Percentiles rank a stretch among this genome's conserved stretches.
Conservation (phyloP, 2,329 filamentous ascomycete genomes). For the Nemania sp. region DNA sequence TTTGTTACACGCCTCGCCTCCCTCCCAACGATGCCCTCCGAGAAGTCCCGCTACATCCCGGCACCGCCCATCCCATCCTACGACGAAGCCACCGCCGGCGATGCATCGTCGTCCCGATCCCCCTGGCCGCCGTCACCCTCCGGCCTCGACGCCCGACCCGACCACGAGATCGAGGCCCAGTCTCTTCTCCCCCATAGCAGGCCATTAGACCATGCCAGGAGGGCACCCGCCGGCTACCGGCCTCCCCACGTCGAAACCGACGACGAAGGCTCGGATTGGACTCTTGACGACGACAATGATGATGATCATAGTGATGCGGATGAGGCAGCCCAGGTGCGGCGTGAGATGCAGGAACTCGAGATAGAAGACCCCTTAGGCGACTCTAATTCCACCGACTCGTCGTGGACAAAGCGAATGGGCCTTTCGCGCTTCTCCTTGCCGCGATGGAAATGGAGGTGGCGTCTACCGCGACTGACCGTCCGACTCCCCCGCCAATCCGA, state of each 20-base stretch:
- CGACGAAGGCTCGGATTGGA: constrained; percentile 64
- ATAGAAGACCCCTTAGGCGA: constrained; percentile 74
- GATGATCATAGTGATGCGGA: constrained; percentile 60
- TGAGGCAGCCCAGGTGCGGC: constrained; percentile 72
- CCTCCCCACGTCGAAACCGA: constrained; percentile 79
- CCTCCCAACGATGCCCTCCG: constrained; percentile 59
- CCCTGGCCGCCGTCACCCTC: constrained; percentile 72
- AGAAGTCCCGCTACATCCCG: constrained; percentile 69
- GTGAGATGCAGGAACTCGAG: constrained; percentile 91
- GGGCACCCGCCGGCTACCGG: constrained; percentile 71
- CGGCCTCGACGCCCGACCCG: constrained; percentile 69
- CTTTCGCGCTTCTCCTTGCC: constrained; percentile 60
- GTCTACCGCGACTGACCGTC: constrained; percentile 63
- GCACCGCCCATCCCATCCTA: constrained; percentile 85
- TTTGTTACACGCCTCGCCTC: constrained; percentile 16
- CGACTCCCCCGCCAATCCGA: constrained; percentile 58
- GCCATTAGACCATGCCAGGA: constrained; percentile 56
- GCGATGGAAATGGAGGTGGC: constrained; percentile 67
- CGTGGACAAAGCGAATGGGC: constrained; percentile 67
- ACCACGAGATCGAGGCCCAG: constrained; percentile 80
- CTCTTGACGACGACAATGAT: constrained; percentile 54
- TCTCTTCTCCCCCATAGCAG: constrained; percentile 73
- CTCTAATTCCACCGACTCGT: constrained; percentile 51
- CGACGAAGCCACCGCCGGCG: constrained; percentile 78
- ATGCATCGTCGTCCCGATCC: constrained; percentile 61